Evolutionary conservation across 352 stramenopile genomes (phyloP), one percentile per base, ranked within the genome.

Genomic region (Globisporangium uncinulatum): DNA sequence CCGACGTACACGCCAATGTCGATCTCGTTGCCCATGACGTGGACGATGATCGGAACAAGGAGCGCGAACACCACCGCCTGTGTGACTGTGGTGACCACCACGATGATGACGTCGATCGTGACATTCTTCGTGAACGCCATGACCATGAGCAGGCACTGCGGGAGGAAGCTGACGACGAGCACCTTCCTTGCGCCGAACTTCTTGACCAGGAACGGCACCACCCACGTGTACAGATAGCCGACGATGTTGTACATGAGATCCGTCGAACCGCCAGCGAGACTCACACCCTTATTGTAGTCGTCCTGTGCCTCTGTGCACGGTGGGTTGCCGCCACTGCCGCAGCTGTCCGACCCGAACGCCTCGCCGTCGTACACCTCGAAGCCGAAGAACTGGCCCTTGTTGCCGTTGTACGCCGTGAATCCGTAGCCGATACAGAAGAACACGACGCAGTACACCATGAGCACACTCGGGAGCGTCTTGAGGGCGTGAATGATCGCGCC

Each of bases 341-440:
- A 29, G 24, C 24, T 29, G 24, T 29, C 24, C 24, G 24, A 29
- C 24, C 24, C 24, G 24, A 29, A 29, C 14, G 41, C 14, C 1
- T 21, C 41, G 41, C 41, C 41, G 41, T 20, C 41, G 41, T 46
- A 46, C 41, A 46, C 41, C 45, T 53, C 36, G 8, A 42, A 7
- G 5, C 15, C 21, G 32, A 46, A 46, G 42, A 84, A 84, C 66
- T 83, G 75, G 4, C 76, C 71, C 61, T 86, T 86, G 56, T 69
- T 77, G 44, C 74, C 70, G 48, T 83, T 84, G 63, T 84, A 86
- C 2, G 74, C 59, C 19, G 74, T 71, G 52, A 66, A 84, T 4
- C 71, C 76, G 49, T 83, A 84, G 44, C 73, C 62, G 24, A 75
- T 63, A 14, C 70, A 57, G 53, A 83, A 76, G 56, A 84, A 69